Base-by-base conservation (phyloP, 768 basidiomycete genomes). In the Boletus speciosus region DNA sequence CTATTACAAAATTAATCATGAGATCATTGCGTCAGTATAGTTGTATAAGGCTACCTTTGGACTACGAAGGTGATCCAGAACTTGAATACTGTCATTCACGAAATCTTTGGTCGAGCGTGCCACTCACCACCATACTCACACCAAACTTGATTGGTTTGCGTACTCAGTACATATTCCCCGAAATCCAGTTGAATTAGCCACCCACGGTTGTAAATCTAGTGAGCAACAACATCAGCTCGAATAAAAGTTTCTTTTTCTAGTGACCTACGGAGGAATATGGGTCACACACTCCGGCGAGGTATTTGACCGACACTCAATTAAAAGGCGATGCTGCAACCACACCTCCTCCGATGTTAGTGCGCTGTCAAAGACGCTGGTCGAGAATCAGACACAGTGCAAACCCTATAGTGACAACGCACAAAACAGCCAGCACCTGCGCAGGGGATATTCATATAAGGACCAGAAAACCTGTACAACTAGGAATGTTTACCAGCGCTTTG, bases 11-110 rank as follows among this genome's bases (percentile, higher is more conserved):
- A 15, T 35, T 6, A 3, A 16, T 16, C 15, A 8, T 36, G 35
- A 36, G 35, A 36, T 36, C 35, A 36, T 36, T 7, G 35, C 15
- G 1, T 16, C 15, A 8, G 35, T 36, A 16, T 16, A 7, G 35
- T 36, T 16, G 36, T 31, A 16, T 23, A 16, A 14, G 2, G 31
- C 6, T 51, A 66, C 65, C 58, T 36, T 36, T 67, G 61, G 10
- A 66, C 66, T 19, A 55, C 35, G 37, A 67, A 67, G 2, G 59
- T 54, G 39, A 61, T 36, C 11, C 40, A 49, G 36, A 49, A 56
- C 65, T 67, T 44, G 36, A 58, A 49, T 3, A 31, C 16, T 4
- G 23, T 62, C 39, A 37, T 31, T 36, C 31, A 15, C 12, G 21
- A 37, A 21, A 37, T 3, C 15, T 1, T 45, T 1, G n/a, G 12